Evolutionary conservation across 2,329 filamentous ascomycete species (phyloP), one percentile per base, ranked within the genome.

Genomic region (Trichoderma breve): DNA sequence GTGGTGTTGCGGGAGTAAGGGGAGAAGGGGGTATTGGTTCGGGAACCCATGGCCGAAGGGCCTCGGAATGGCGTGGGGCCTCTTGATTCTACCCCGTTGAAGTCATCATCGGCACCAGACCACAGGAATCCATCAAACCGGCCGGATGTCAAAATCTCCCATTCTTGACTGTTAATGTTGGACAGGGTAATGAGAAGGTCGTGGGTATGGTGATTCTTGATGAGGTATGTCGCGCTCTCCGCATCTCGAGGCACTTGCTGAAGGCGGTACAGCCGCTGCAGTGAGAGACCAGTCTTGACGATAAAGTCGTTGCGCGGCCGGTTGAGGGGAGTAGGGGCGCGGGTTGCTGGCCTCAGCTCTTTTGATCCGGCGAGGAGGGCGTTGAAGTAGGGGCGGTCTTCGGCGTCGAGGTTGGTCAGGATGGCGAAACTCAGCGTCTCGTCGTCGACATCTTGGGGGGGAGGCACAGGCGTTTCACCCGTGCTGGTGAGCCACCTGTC

Each of bases 91-190:
- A 80, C 78, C 36, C 78, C 86, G 71, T 80, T 80, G 74, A 71
- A 77, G 55, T 86, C 85, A 30, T 88, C 87, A 68, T 98, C 95
- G 7, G 93, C 94, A 26, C 95, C 95, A 58, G 94, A 97, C 90
- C 95, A 97, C 24, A 98, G 86, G 82, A 98, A 98, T 4, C 95
- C 95, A 78, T 98, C 95, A 77, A 98, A 98, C 32, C 95, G 92
- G 32, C 95, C 95, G 0, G 95, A 98, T 5, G 92, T 93, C 14
- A 98, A 86, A 70, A 98, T 97, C 74, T 98, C 95, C 95, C 95
- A 98, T 81, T 98, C 95, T n/a, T 93, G 92, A 61, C 91, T 89
- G 78, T 92, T 96, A 76, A 98, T 96, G 67, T 95, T 93, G 43
- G 93, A 91, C 64, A 98, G 87, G 0, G 95, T 97, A 53, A 93